A percentile compares a stretch with the other conserved stretches of the same genome.
Conservation (phyloP, 768 basidiomycete genomes). For the Podaxis carcinomalis region DNA sequence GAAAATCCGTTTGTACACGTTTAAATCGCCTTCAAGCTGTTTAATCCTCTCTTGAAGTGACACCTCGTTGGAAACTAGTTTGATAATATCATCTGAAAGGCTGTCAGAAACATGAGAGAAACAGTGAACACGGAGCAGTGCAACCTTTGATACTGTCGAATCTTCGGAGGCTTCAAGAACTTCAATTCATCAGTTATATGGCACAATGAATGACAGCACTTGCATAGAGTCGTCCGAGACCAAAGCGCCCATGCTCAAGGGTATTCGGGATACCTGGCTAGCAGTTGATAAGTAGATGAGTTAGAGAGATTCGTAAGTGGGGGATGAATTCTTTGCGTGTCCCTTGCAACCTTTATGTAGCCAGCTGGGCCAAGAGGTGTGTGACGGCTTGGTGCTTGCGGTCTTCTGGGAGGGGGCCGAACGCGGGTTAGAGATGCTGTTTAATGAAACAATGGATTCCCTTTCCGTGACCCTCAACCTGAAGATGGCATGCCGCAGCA, state of each 20-base stretch:
- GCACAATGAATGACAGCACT: background rate
- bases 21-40: conserved; percentile 36
- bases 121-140: background rate
- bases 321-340: background rate
- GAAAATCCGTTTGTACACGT: conserved; percentile 39
- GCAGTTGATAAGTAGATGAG: background rate
- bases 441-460: background rate
- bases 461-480: background rate
- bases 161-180: background rate
- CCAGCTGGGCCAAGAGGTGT: background rate
- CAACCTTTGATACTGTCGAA: conserved; percentile 11
- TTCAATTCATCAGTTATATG: background rate
- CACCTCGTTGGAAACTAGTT: conserved; percentile 29
- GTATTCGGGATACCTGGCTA: background rate
- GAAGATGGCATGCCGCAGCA: background rate
- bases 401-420: background rate
- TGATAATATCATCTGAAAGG: conserved; percentile 33
- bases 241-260: background rate
- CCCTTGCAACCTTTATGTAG: background rate
- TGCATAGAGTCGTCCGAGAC: background rate
- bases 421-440: background rate
- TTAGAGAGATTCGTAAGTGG: background rate
- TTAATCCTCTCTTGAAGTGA: conserved; percentile 26
- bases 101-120: background rate
- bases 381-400: background rate